These are phyloP conservation scores for Kregervanrija delftensis DNA, from an alignment of 805 yeast genomes.

Conservation along the genomic window DNA sequence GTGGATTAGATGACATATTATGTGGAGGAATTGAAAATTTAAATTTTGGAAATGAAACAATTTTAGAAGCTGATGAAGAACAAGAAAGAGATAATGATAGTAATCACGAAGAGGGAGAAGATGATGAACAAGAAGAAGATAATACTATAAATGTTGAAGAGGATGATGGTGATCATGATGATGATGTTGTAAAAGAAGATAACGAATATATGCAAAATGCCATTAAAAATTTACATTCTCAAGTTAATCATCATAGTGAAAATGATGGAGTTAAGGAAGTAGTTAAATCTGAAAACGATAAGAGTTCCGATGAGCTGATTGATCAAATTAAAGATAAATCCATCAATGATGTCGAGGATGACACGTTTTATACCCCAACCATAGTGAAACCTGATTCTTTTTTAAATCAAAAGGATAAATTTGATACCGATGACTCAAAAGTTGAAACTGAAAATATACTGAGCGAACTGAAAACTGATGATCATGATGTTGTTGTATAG, in stretches of 20 bases:
- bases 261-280: too few species aligned
- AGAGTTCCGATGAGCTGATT: too few species aligned
- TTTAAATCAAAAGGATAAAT: too few species aligned
- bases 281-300: neutral
- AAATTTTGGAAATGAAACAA: neutral
- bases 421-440: too few species aligned
- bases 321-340: too few species aligned
- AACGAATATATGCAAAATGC: constrained; percentile 10
- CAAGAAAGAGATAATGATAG: constrained; percentile 1
- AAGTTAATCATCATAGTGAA: too few species aligned
- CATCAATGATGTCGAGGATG: constrained; percentile 1
- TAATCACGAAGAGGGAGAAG: constrained; percentile 2
- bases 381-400: constrained; percentile 7
- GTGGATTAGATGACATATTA: constrained; percentile 60
- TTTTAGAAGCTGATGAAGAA: neutral
- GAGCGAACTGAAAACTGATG: too few species aligned
- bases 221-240: neutral
- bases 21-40: neutral
- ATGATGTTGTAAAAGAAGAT: constrained; percentile 5
- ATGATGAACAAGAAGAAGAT: constrained; percentile 2
- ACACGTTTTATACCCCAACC: constrained; percentile 18
- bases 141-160: neutral
- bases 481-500: too few species aligned
- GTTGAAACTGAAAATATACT: too few species aligned
- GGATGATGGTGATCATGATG: neutral